phyloP scores from a whole-genome alignment of 1,139 yeast genomes.

The Suhomyces terraborum region DNA sequence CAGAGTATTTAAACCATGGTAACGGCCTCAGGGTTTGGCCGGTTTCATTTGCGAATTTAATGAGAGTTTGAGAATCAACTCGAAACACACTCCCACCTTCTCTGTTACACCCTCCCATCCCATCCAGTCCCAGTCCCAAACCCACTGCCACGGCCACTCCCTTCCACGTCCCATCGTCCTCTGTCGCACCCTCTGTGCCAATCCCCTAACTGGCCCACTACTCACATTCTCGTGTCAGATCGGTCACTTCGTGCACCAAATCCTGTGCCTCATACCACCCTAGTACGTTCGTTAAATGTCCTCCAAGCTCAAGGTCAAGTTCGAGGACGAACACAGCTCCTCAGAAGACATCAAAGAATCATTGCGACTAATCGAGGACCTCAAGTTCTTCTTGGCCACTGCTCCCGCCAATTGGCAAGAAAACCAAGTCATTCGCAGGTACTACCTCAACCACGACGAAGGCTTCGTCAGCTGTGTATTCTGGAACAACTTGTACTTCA shows the following conservation, averaged over 20 bases:
- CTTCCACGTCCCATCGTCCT: background rate
- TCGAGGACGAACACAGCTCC: slow-evolving; percentile 9
- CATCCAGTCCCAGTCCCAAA: no score
- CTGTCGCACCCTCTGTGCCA: background rate
- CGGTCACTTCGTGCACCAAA: background rate
- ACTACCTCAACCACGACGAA: slow-evolving; percentile 83
- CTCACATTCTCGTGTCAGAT: background rate
- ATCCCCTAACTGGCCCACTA: background rate
- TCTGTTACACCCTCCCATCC: slow-evolving; percentile 3
- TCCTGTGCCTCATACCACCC: slow-evolving; percentile 2
- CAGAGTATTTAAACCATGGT: slow-evolving; percentile 16
- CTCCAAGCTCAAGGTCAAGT: slow-evolving; percentile 12
- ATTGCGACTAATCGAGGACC: slow-evolving; percentile 66
- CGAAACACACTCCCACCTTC: slow-evolving; percentile 9
- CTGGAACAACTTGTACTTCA: slow-evolving; percentile 88
- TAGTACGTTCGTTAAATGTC: slow-evolving; percentile 12
- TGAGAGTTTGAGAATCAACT: slow-evolving; percentile 12
- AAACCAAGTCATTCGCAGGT: slow-evolving; percentile 83
- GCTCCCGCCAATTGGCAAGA: slow-evolving; percentile 96
- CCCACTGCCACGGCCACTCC: background rate
- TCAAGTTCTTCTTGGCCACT: slow-evolving; percentile 82
- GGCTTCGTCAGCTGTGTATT: slow-evolving; percentile 88
- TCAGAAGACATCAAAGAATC: slow-evolving; percentile 47
- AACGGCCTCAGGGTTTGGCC: slow-evolving; percentile 12
- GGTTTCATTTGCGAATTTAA: slow-evolving; percentile 18